Conservation (phyloP, 345 rosid genomes). For the Turnera subulata region DNA sequence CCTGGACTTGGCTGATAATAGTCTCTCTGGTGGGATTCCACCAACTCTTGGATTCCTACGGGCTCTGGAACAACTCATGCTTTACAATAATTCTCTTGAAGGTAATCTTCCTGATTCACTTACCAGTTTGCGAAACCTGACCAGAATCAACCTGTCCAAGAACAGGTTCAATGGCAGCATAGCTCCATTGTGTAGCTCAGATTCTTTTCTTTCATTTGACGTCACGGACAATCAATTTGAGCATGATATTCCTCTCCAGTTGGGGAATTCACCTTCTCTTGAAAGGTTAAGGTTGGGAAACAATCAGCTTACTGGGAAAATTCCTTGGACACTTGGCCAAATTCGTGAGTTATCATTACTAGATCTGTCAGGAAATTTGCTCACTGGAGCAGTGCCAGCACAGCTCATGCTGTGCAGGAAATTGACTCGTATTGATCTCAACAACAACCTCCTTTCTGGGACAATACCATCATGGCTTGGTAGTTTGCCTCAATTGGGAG, state of each 20-base stretch:
- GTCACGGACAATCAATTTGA: slow-evolving; percentile 67
- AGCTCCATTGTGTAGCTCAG: slow-evolving; percentile 55
- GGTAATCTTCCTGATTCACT: slow-evolving; percentile 69
- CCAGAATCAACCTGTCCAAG: slow-evolving; percentile 74
- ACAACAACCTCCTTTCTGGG: slow-evolving; percentile 73
- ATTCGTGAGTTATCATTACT: slow-evolving; percentile 56
- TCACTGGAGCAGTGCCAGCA: slow-evolving; percentile 59
- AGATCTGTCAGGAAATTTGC: slow-evolving; percentile 70
- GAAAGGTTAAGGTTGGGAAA: slow-evolving; percentile 81
- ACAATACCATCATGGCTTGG: slow-evolving; percentile 76
- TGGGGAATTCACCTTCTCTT: slow-evolving; percentile 73
- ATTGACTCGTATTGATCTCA: slow-evolving; percentile 73
- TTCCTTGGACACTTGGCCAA: slow-evolving; percentile 80
- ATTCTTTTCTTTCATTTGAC: slow-evolving; percentile 72
- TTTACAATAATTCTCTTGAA: slow-evolving; percentile 83
- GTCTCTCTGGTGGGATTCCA: slow-evolving; percentile 63
- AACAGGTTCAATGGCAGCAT: slow-evolving; percentile 76
- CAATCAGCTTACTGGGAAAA: slow-evolving; percentile 63
- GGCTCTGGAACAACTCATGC: slow-evolving; percentile 66
- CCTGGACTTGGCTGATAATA: slow-evolving; percentile 87
- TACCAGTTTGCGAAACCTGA: slow-evolving; percentile 54
- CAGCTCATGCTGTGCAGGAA: slow-evolving; percentile 71
- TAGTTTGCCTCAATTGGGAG: slow-evolving; percentile 55
- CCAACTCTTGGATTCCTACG: slow-evolving; percentile 47
- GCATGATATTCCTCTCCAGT: slow-evolving; percentile 54